Percentiles rank a stretch among this genome's conserved stretches.
Conservation (phyloP, 805 yeast genomes). For the Dipodascus geniculatus region DNA sequence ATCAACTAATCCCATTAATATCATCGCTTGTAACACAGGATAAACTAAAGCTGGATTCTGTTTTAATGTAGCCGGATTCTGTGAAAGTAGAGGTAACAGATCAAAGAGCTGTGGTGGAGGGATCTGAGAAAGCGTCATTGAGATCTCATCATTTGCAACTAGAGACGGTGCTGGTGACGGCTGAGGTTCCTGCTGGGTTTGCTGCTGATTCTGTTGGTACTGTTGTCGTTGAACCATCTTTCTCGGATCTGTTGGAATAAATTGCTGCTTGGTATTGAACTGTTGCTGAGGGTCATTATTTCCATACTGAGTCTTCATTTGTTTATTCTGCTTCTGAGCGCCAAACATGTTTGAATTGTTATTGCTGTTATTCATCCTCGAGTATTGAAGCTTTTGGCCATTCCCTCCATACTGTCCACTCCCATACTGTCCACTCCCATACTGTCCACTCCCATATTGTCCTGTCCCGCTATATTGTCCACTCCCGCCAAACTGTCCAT, state of each 20-base stretch:
- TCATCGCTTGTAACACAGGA: conserved; percentile 62
- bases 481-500: not conserved
- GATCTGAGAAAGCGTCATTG: conserved; percentile 37
- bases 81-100: conserved; percentile 40
- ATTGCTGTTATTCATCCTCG: conserved; percentile 1
- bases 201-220: conserved; percentile 7
- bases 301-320: conserved; percentile 1
- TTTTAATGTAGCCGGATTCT: conserved; percentile 49
- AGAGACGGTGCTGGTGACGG: conserved; percentile 31
- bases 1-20: conserved; percentile 29
- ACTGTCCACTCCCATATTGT: not conserved
- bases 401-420: not conserved
- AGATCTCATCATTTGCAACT: conserved; percentile 30
- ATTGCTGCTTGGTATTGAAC: not conserved
- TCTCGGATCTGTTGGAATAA: not conserved
- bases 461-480: no score
- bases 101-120: conserved; percentile 38
- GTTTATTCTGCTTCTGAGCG: not conserved
- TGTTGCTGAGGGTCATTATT: conserved; percentile 7
- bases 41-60: conserved; percentile 62
- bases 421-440: not conserved
- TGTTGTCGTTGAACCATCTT: conserved; percentile 3
- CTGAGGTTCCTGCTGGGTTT: conserved; percentile 25
- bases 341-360: not conserved
- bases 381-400: not conserved